phyloP scores from a whole-genome alignment of 2,329 filamentous ascomycete species.

The Zalaria obscura region DNA sequence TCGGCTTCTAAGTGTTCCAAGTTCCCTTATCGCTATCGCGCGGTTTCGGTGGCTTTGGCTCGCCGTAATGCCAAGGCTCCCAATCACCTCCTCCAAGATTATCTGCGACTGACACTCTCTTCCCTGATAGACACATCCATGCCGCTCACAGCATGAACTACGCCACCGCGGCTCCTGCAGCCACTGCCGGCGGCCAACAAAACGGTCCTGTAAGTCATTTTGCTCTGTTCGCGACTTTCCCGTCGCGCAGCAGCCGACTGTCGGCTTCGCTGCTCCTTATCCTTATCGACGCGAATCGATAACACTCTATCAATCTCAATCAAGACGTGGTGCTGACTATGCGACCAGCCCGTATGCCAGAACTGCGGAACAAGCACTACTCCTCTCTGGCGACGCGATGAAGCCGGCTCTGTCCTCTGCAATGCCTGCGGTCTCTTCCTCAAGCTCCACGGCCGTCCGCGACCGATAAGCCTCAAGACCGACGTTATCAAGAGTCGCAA shows the following conservation, averaged over 20 bases:
- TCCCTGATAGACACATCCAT: slow-evolving; percentile 25
- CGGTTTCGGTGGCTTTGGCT: background rate
- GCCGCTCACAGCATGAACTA: slow-evolving; percentile 42
- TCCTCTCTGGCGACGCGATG: slow-evolving; percentile 92
- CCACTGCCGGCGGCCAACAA: slow-evolving; percentile 49
- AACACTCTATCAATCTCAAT: slow-evolving; percentile 4
- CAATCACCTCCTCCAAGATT: slow-evolving; percentile 1
- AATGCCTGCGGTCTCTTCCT: slow-evolving; percentile 96
- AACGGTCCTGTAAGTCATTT: slow-evolving; percentile 39
- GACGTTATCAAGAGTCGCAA: slow-evolving; percentile 99
- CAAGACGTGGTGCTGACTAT: slow-evolving; percentile 26
- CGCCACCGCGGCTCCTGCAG: slow-evolving; percentile 49
- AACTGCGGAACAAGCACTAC: slow-evolving; percentile 95
- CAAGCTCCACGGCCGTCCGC: slow-evolving; percentile 85
- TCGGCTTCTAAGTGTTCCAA: no score
- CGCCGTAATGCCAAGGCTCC: slow-evolving; percentile 5
- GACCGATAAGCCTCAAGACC: slow-evolving; percentile 93
- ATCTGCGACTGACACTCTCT: slow-evolving; percentile 5
- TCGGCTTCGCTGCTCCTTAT: slow-evolving; percentile 9
- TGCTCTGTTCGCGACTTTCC: slow-evolving; percentile 4
- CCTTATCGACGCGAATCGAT: slow-evolving; percentile 10
- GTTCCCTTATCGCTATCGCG: background rate
- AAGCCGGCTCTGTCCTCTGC: slow-evolving; percentile 88
- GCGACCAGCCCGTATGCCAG: slow-evolving; percentile 77
- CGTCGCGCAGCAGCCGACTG: slow-evolving; percentile 1